Conservation (phyloP, 345 rosid genomes). For the Rhodamnia rubescens region DNA sequence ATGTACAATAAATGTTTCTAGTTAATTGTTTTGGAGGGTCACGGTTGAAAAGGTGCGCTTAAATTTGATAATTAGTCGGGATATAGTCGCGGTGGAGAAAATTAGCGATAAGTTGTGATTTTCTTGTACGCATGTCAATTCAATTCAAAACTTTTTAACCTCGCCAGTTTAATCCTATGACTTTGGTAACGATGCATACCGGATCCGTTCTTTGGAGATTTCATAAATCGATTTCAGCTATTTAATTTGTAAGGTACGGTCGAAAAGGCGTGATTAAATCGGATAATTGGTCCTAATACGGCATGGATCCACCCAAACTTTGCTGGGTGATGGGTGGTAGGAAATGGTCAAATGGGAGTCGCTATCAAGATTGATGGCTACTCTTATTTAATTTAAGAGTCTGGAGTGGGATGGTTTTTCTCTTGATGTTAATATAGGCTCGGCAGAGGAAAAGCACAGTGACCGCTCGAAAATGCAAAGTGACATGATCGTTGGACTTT, state of each 20-base stretch:
- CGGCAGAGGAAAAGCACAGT: neutral
- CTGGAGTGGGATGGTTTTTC: neutral
- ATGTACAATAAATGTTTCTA: neutral
- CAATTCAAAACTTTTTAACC: accelerated
- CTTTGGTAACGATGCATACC: neutral
- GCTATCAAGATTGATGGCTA: neutral
- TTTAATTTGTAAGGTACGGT: neutral
- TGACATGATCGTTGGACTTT: neutral
- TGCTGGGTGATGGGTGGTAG: neutral
- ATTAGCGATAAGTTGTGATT: accelerated
- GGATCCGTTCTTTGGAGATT: neutral
- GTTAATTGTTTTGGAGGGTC: neutral
- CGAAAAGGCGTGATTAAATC: neutral
- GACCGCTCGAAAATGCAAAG: neutral
- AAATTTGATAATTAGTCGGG: neutral
- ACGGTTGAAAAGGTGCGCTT: neutral
- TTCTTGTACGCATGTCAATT: accelerated
- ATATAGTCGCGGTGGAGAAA: too few relatives aligned
- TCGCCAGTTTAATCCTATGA: accelerated
- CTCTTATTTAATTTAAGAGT: neutral
- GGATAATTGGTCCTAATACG: neutral
- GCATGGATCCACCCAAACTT: neutral
- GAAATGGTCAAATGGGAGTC: neutral
- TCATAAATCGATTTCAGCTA: neutral
- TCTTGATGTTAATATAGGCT: neutral